phyloP scores from a whole-genome alignment of 228 moss, liverwort and hornwort species.

The Sphagnum magellanicum region DNA sequence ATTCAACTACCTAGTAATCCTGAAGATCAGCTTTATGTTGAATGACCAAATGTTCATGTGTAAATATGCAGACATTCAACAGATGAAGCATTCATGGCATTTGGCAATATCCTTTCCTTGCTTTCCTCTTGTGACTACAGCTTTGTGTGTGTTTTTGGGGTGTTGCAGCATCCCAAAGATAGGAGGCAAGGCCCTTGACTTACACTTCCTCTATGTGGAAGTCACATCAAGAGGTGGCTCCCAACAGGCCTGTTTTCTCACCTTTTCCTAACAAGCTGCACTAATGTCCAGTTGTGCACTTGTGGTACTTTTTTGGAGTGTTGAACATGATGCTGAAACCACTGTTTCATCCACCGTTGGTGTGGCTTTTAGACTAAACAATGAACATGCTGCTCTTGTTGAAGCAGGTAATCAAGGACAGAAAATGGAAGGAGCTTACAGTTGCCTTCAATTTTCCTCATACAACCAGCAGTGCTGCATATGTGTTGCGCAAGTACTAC shows the following conservation, averaged over 20 bases:
- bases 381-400: no score
- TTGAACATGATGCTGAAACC: no score
- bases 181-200: constrained; percentile 85
- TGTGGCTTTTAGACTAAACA: no score
- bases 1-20: no score
- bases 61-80: no score
- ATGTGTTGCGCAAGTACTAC: constrained; percentile 84
- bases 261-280: background rate
- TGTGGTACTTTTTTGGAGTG: no score
- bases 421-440: constrained; percentile 98
- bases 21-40: no score
- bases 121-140: no score
- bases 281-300: no score
- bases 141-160: background rate
- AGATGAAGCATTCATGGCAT: background rate
- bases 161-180: constrained; percentile 76
- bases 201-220: constrained; percentile 77
- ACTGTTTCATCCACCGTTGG: no score
- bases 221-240: constrained; percentile 80
- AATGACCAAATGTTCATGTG: no score
- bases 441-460: constrained; percentile 64
- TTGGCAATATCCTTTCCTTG: background rate
- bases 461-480: constrained; percentile 88
- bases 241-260: constrained; percentile 49
- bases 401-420: constrained; percentile 80